phyloP scores from a whole-genome alignment of 2,329 filamentous ascomycete species.

The Graphium sp. region DNA sequence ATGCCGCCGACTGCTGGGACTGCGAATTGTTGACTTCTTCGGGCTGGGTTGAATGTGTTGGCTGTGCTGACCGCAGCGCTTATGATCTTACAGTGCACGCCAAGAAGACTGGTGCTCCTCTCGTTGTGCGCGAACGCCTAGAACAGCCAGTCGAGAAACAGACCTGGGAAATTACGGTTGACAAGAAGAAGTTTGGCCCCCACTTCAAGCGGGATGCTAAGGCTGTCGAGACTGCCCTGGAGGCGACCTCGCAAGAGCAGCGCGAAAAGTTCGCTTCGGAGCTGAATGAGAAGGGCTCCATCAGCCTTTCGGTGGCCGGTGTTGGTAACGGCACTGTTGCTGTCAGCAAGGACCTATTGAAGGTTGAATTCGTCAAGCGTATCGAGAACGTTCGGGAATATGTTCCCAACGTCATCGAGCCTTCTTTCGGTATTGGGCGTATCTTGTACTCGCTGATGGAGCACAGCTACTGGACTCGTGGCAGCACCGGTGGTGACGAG shows the following conservation, averaged over 20 bases:
- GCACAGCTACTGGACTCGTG: conserved; percentile 86
- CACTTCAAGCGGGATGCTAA: conserved; percentile 91
- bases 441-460: conserved; percentile 85
- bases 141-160: conserved; percentile 65
- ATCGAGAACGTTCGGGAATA: conserved; percentile 78
- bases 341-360: conserved; percentile 62
- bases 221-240: conserved; percentile 63
- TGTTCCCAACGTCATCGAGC: conserved; percentile 84
- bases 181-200: conserved; percentile 93
- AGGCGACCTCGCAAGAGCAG: conserved; percentile 61
- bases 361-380: conserved; percentile 69
- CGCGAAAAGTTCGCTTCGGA: conserved; percentile 65
- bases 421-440: conserved; percentile 82
- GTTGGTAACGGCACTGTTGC: conserved; percentile 58
- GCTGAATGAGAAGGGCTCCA: conserved; percentile 56
- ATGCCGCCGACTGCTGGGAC: conserved; percentile 96
- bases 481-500: conserved; percentile 42
- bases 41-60: conserved; percentile 97
- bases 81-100: conserved; percentile 88
- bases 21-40: conserved; percentile 82
- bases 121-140: conserved; percentile 70
- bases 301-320: conserved; percentile 56
- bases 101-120: conserved; percentile 76
- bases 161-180: conserved; percentile 74
- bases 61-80: conserved; percentile 87